Evolutionary conservation across 257 asterid species (phyloP).

Genomic region (Rehmannia glutinosa): DNA sequence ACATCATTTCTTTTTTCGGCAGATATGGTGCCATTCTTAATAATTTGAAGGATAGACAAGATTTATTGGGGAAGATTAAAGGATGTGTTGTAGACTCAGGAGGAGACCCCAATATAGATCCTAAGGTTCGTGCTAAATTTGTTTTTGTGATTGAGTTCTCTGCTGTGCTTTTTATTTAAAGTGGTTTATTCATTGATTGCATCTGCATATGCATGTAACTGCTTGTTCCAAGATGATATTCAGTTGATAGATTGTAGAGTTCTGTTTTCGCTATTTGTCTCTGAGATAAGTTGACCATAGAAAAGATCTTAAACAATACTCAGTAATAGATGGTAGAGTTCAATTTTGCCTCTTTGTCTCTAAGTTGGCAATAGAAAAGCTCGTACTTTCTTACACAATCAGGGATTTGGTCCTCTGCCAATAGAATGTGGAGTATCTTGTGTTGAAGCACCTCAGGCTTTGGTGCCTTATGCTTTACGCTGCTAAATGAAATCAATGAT

Average conservation of each 20-base stretch:
- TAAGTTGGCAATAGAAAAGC: too few species aligned
- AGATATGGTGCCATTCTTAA: slow-evolving; percentile 87
- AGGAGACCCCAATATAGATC: slow-evolving; percentile 79
- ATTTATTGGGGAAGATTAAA: slow-evolving; percentile 60
- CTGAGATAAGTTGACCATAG: not conserved
- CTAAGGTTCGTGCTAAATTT: slow-evolving; percentile 53
- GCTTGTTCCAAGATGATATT: not conserved
- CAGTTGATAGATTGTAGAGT: not conserved
- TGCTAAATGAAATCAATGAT: not conserved
- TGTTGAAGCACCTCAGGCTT: not conserved
- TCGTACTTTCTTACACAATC: too few species aligned
- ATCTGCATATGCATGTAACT: not conserved
- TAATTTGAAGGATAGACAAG: slow-evolving; percentile 43
- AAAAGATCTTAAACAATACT: not conserved
- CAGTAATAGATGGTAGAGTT: too few species aligned
- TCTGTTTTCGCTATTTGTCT: not conserved
- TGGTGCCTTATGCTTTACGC: not conserved
- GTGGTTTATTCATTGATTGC: not conserved
- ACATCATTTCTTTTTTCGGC: not conserved
- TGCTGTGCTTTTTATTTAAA: not conserved
- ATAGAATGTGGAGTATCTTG: not conserved
- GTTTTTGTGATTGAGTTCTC: not conserved
- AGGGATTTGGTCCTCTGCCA: not conserved
- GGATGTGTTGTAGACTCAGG: slow-evolving; percentile 93
- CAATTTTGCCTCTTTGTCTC: too few species aligned